Conservation (phyloP, 2,329 filamentous ascomycete genomes). For the Neophaeococcomyces aloes region DNA sequence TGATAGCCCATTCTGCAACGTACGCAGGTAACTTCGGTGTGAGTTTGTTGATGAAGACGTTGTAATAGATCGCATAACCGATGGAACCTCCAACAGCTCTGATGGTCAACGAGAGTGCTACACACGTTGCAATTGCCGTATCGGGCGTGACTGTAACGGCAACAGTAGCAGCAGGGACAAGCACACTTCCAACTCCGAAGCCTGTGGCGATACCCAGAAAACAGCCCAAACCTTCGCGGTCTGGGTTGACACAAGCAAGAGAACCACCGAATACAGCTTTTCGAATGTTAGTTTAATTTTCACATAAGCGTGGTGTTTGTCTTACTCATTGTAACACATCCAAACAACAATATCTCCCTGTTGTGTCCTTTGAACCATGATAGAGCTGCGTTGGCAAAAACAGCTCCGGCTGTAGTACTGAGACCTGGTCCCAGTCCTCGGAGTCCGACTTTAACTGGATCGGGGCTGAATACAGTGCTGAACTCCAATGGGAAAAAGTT, state of each 20-base stretch:
- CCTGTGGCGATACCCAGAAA: slow-evolving; percentile 4
- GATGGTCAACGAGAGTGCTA: slow-evolving; percentile 9
- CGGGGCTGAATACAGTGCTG: slow-evolving; percentile 11
- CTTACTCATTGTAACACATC: slow-evolving; percentile 14
- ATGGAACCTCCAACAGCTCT: slow-evolving; percentile 9
- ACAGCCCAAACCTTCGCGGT: slow-evolving; percentile 1
- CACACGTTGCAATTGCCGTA: slow-evolving; percentile 6
- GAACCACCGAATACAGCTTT: slow-evolving; percentile 12
- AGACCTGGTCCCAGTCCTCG: slow-evolving; percentile 13
- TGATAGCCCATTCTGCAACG: slow-evolving; percentile 10
- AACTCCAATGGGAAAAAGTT: slow-evolving; percentile 16
- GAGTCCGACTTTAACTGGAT: slow-evolving; percentile 15
- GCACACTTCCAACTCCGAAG: slow-evolving; percentile 9
- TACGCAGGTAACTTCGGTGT: slow-evolving; percentile 4
- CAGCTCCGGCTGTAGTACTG: slow-evolving; percentile 13
- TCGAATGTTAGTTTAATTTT: background rate
- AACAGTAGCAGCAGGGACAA: slow-evolving; percentile 16
- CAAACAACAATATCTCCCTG: slow-evolving; percentile 11
- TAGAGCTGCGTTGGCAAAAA: slow-evolving; percentile 13
- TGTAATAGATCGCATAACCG: slow-evolving; percentile 10
- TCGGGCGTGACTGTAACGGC: slow-evolving; percentile 12
- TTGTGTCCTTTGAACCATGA: slow-evolving; percentile 14
- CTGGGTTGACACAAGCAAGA: slow-evolving; percentile 6
- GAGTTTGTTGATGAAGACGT: slow-evolving; percentile 11
- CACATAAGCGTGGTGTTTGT: background rate